phyloP scores from a whole-genome alignment of 2,329 filamentous ascomycete species.

The Fusarium austroafricanum region DNA sequence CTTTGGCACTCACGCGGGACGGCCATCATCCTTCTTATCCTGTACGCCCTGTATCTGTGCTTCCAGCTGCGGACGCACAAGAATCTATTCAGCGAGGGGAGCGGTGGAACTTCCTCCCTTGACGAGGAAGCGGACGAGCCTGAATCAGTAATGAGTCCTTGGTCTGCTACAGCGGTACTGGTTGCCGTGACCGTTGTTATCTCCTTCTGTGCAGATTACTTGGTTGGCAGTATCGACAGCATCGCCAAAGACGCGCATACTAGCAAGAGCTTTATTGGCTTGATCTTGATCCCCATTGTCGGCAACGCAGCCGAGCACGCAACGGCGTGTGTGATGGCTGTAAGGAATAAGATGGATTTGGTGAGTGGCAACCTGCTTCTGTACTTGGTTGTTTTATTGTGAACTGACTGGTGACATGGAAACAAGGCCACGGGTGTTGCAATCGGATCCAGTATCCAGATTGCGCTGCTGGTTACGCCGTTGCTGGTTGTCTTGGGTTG shows the following conservation, averaged over 20 bases:
- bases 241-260: constrained; percentile 76
- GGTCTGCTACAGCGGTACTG: constrained; percentile 71
- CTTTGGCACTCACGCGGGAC: constrained; percentile 80
- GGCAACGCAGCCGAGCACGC: constrained; percentile 85
- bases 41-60: constrained; percentile 80
- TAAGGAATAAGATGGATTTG: constrained; percentile 80
- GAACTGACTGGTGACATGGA: constrained; percentile 1
- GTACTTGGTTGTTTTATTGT: background rate
- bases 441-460: constrained; percentile 84
- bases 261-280: constrained; percentile 82
- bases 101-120: constrained; percentile 26
- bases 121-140: constrained; percentile 53
- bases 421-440: constrained; percentile 75
- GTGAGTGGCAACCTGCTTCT: constrained; percentile 3
- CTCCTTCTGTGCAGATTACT: constrained; percentile 78
- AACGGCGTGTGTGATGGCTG: constrained; percentile 82
- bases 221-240: constrained; percentile 79
- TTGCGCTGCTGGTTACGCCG: constrained; percentile 82
- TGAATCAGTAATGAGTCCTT: constrained; percentile 67
- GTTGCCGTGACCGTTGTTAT: constrained; percentile 77
- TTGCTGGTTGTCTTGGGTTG: constrained; percentile 83
- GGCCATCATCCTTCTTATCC: constrained; percentile 76
- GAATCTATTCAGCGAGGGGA: constrained; percentile 73
- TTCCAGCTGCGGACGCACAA: constrained; percentile 83
- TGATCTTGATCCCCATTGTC: constrained; percentile 83